Base-by-base conservation (phyloP, 306 rosid species). In the Cyclanthera cordifolia region DNA sequence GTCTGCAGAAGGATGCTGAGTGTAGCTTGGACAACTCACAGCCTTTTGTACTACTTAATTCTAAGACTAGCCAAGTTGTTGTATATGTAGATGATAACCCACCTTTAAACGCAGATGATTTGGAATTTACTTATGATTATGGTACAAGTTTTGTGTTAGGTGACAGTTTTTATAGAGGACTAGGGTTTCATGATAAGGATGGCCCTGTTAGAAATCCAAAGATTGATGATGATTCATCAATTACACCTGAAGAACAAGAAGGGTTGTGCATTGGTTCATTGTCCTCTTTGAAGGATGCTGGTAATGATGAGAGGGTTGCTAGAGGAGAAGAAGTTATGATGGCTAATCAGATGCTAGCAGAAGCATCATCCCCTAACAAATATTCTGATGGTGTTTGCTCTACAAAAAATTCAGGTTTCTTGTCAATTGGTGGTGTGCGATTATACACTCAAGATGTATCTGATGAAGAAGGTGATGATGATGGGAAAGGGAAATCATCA, bases 381-480 rank as follows among this genome's bases (percentile, higher is more conserved):
- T 84, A 89, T 79, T 84, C 88, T 23, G 87, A 84, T 30, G 53
- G 6, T 71, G 66, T 24, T 23, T 41, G 41, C 24, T 39, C 67
- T 71, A 13, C 37, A 24, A 23, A 6, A 81, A 93, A 93, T 82
- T 89, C 94, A 34, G 98, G 88, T 30, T 89, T 86, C 77, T 75
- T 93, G 78, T 84, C 96, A 8, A 79, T 93, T 80, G 96, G 98
- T 67, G 95, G 94, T 55, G 81, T 87, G 67, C 84, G 81, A 73
- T 78, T 89, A 39, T 93, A 87, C 84, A 93, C 95, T 21, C 73
- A 83, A 76, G 96, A 93, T 69, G 73, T 93, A 52, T 83, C 98
- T 64, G 87, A 84, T 56, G 47, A 71, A 43, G 95, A 74, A 74
- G 74, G 84, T 69, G 88, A 82, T 60, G 95, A 78, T 73, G 19